Base-by-base conservation (phyloP, 2,329 filamentous ascomycete species). In the Beauveria rudraprayagi region DNA sequence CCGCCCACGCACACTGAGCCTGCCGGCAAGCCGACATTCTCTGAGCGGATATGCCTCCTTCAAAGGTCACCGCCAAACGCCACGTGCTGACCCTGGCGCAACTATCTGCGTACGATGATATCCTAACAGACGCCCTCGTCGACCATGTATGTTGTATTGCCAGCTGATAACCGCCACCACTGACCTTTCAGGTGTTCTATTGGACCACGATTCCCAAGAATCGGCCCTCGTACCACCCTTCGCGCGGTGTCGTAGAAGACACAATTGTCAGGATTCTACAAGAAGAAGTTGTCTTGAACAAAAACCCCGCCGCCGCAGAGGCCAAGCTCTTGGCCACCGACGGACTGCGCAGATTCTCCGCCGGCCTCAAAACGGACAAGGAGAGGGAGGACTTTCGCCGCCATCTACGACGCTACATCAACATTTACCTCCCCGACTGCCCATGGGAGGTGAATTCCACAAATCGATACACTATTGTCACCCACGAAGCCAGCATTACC, bases 121-220 rank as follows among this genome's bases (percentile, higher is more conserved):
- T 97, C 66, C 80, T 96, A 64, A 99, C 94, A 8, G 94, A 99
- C 82, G 90, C 91, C 67, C 85, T 99, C 58, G 87, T 99, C 63
- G 94, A 99, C 76, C 91, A 93, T 77, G 93, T 97, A 83, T 76
- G 89, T 82, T 76, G 89, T 82, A 24, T 17, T 28, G 9, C 30
- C 40, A 3, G 26, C 26, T 28, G 30, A 5, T 5, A n/a, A 8
- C 3, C 9, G 16, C 34, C 11, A 3, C 14, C 3, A 17, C 59
- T 56, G 44, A 61, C 34, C 24, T 43, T 54, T 63, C 67, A 97
- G 93, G 88, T 91, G 10, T 97, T 90, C 75, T 99, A 94, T 79
- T 97, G 94, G 93, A 93, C 93, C 6, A 90, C 85, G 4, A 96
- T 97, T 62, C 92, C 93, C 65, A 99, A 99, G 76, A 96, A 97